Evolutionary conservation across 2,329 filamentous ascomycete genomes (phyloP), one percentile per base, ranked within the genome.

Genomic region (Ophiostoma ulmi): DNA sequence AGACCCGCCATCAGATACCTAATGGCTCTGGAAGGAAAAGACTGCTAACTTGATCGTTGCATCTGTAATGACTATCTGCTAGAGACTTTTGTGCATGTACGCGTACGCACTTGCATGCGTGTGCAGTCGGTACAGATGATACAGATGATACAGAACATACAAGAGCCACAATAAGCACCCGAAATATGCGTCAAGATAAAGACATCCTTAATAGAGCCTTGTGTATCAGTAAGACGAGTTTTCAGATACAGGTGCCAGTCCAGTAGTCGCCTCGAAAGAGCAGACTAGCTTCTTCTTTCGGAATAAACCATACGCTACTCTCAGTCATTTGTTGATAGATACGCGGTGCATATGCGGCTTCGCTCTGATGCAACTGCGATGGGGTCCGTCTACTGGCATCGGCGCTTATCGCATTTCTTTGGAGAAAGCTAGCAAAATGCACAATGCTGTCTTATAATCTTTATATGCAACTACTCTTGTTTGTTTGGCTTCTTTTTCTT

Each of bases 21-120:
- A 31, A 58, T 26, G 52, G 52, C 52, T 22, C 52, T 58, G 17
- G 52, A 58, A 58, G 52, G 52, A 58, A 58, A 58, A 58, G n/a
- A 58, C n/a, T 58, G 52, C 52, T 58, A n/a, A 58, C 14, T 26
- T 31, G 11, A 31, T 58, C n/a, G 52, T 58, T 58, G 52, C 52
- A 31, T 31, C 44, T 58, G 52, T 58, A 22, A 4, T 17, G 52
- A 58, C 52, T 26, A 58, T 26, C 22, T 58, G 14, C 52, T 22
- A 48, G 22, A 58, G 22, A 58, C 52, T 22, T 17, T 48, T 3
- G 52, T 58, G n/a, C 31, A 3, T 26, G 52, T 58, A 17, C 14
- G 17, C 13, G n/a, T 13, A 58, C 52, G 48, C 48, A 26, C 52
- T 10, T 20, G 17, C 52, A 58, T 58, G 52, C 52, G 52, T 58